Conservation (phyloP, 805 yeast genomes). For the Yarrowia osloensis region DNA sequence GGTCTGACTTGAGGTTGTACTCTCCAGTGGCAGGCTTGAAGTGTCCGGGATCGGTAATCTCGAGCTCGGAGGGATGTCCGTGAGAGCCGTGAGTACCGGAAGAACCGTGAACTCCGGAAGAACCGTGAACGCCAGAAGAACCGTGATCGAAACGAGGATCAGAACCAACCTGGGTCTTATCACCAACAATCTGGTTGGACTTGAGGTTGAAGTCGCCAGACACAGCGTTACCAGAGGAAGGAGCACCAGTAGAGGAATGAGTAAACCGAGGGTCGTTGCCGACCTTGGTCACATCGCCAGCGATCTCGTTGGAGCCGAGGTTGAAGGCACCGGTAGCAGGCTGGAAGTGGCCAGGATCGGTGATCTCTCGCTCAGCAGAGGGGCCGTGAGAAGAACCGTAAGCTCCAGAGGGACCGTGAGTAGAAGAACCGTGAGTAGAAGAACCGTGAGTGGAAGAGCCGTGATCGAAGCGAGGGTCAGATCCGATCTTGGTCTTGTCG, state of each 20-base stretch:
- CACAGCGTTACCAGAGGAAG: not conserved
- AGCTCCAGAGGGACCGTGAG: no score
- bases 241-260: not conserved
- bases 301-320: not conserved
- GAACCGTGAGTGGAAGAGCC: no score
- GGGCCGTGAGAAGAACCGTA: not conserved
- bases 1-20: not conserved
- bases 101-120: no score
- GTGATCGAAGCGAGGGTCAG: not conserved
- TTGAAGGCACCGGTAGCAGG: conserved; percentile 4
- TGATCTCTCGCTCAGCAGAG: not conserved
- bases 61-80: no score
- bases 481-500: not conserved
- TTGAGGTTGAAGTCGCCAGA: conserved; percentile 10
- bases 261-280: conserved; percentile 1
- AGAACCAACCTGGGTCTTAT: not conserved
- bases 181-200: not conserved
- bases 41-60: conserved; percentile 3
- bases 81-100: no score
- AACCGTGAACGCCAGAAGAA: not conserved
- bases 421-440: not conserved
- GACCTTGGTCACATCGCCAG: not conserved
- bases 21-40: not conserved
- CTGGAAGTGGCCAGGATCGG: not conserved
- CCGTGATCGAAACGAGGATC: not conserved